Evolutionary conservation across 1,284 basidiomycete species (phyloP).

Genomic region (Trichosporon ovoides): DNA sequence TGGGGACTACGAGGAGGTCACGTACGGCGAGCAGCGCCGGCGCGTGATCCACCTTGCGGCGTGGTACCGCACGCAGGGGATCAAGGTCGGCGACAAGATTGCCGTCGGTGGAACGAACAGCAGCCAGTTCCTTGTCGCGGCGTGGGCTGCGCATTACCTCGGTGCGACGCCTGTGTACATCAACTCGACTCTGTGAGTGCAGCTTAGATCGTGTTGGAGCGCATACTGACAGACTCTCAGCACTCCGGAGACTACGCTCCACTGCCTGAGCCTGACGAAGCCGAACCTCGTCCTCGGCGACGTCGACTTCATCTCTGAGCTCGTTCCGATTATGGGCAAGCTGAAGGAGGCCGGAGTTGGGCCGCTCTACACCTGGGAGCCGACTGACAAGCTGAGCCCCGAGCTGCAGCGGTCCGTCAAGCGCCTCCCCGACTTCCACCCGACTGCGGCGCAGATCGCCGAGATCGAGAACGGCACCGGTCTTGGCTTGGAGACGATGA

Average conservation of each 20-base stretch:
- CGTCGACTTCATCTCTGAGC: conserved; percentile 24
- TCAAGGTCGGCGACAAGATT: conserved; percentile 28
- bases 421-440: not conserved
- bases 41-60: conserved; percentile 23
- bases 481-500: conserved; percentile 21
- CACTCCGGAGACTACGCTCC: conserved; percentile 20
- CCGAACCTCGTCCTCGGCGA: conserved; percentile 24
- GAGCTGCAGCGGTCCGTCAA: not conserved
- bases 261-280: conserved; percentile 25
- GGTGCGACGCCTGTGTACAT: conserved; percentile 37
- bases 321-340: conserved; percentile 12
- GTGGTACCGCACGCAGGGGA: conserved; percentile 29
- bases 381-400: not conserved
- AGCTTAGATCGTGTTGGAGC: no score
- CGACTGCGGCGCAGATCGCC: not conserved
- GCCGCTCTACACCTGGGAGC: conserved; percentile 1
- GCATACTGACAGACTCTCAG: no score
- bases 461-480: conserved; percentile 13
- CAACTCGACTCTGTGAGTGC: conserved; percentile 40
- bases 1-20: not conserved
- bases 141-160: conserved; percentile 34
- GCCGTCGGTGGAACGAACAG: conserved; percentile 36
- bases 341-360: conserved; percentile 4
- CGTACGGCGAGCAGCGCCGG: conserved; percentile 22
- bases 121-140: conserved; percentile 29